Evolutionary conservation across 345 rosid species (phyloP), one percentile per base, ranked within the genome.

Genomic region (Euphorbia tirucalli): DNA sequence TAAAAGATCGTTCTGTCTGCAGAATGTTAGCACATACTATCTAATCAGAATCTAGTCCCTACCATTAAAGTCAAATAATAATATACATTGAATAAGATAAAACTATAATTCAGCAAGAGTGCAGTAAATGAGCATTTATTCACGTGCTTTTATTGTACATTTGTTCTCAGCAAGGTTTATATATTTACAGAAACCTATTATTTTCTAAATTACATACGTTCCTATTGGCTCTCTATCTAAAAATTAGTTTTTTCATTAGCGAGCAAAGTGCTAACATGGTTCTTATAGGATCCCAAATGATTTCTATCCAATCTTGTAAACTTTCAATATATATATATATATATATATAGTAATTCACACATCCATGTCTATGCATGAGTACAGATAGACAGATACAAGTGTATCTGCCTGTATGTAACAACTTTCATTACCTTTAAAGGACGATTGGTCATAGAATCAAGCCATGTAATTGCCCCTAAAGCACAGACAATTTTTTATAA

Each of bases 391-490:
- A 46, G 52, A 46, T 14, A 46, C 15, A 44, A 13, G 49, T 8
- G 49, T 44, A 35, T 35, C 4, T 6, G 49, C 49, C 49, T 1
- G 49, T 44, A 44, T 6, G 14, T 55, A 7, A 72, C 11, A 35
- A 41, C 28, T 62, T 50, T 24, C 49, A 62, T 62, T 81, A 95
- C 99, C 97, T 89, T 92, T 73, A 95, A 75, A 30, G 93, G 97
- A 79, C 82, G 89, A 82, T 95, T 95, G 37, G 92, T 88, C 65
- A 92, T 90, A 67, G 99, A 92, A 86, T 95, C 96, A 68, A 95
- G 92, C 99, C 99, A 95, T 24, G 89, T 88, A 73, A 85, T 86
- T 69, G 86, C 73, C 61, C 96, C 93, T 90, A 72, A 71, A 37
- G 57, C 55, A 80, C 31, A 37, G 35, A 61, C 37, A 58, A 49